Evolutionary conservation across 495 filamentous ascomycete genomes (phyloP), one percentile per base, ranked within the genome.

Genomic region (Friedmanniomyces endolithicus): DNA sequence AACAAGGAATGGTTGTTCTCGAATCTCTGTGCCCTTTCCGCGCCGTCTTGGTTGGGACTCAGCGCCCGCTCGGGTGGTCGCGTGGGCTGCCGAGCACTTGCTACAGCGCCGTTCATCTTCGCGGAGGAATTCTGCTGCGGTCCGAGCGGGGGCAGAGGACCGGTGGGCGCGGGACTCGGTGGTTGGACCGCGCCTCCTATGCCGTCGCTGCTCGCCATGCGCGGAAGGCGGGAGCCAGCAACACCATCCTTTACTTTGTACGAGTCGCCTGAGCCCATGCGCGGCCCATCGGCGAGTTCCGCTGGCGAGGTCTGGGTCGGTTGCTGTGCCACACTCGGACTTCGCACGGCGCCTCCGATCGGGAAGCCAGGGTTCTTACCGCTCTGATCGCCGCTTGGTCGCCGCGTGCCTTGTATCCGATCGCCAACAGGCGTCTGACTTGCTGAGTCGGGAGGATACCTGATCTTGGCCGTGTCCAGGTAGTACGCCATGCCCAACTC

Each of bases 391-490:
- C 63, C 63, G 50, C 70, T 74, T 33, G 65, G 64, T 49, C 74
- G 72, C 45, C 72, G 59, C 11, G 55, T 50, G 27, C 64, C 65
- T 27, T 68, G 57, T 4, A 62, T 48, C 23, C 62, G 29, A 33
- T 61, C 58, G 19, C 63, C 55, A 59, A 63, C 35, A 66, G 63
- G 55, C 2, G 63, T 55, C 40, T 63, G 39, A 35, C 17, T 17
- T 44, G 62, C 47, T 24, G 64, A 27, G 75, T 74, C 65, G 77
- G 84, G 35, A 0, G 92, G 92, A 67, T 97, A 99, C 34, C 90
- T 79, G 46, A 99, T 99, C 67, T 99, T 99, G 17, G 78, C 77
- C 1, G 92, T 99, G 67, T 97, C 92, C 37, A 99, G 73, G 50
- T 95, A 76, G 67, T 97, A 99, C 14, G 87, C 84, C 66, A 94